phyloP scores from a whole-genome alignment of 31 red algal species.

The Asparagopsis taxiformis region DNA sequence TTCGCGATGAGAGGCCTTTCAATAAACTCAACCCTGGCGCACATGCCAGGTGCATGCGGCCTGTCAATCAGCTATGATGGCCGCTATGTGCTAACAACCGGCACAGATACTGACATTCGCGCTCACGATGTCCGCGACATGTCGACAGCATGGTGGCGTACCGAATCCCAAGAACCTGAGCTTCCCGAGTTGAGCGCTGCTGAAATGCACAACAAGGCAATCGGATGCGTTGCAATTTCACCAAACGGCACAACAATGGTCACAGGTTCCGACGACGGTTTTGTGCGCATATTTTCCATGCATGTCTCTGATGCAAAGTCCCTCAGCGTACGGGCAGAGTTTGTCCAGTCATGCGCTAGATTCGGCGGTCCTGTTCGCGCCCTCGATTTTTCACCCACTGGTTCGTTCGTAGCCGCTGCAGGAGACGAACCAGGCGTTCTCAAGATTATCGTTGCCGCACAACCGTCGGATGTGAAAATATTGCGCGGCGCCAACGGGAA shows the following conservation, averaged over 20 bases:
- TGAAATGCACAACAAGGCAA: slow-evolving; percentile 49
- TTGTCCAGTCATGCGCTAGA: slow-evolving; percentile 64
- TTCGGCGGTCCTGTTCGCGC: slow-evolving; percentile 70
- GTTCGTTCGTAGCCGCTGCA: slow-evolving; percentile 58
- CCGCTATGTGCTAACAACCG: slow-evolving; percentile 41
- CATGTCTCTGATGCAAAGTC: neutral
- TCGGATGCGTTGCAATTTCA: slow-evolving; percentile 41
- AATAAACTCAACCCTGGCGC: slow-evolving; percentile 38
- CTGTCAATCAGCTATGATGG: slow-evolving; percentile 31
- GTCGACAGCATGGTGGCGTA: slow-evolving; percentile 49
- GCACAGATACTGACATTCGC: slow-evolving; percentile 56
- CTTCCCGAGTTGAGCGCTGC: slow-evolving; percentile 35
- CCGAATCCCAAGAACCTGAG: slow-evolving; percentile 39
- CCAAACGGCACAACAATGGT: slow-evolving; percentile 38
- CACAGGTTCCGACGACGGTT: slow-evolving; percentile 74
- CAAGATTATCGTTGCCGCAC: slow-evolving; percentile 73
- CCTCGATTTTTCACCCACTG: slow-evolving; percentile 63
- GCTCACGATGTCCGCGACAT: slow-evolving; percentile 49
- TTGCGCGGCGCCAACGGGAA: slow-evolving; percentile 23
- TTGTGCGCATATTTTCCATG: slow-evolving; percentile 70
- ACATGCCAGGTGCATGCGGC: slow-evolving; percentile 68
- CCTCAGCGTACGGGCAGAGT: slow-evolving; percentile 11
- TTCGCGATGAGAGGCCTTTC: slow-evolving; percentile 41
- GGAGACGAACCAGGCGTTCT: slow-evolving; percentile 84
- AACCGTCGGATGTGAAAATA: slow-evolving; percentile 57